Conservation (phyloP, 2,329 filamentous ascomycete species). For the Penicillium brevicompactum region DNA sequence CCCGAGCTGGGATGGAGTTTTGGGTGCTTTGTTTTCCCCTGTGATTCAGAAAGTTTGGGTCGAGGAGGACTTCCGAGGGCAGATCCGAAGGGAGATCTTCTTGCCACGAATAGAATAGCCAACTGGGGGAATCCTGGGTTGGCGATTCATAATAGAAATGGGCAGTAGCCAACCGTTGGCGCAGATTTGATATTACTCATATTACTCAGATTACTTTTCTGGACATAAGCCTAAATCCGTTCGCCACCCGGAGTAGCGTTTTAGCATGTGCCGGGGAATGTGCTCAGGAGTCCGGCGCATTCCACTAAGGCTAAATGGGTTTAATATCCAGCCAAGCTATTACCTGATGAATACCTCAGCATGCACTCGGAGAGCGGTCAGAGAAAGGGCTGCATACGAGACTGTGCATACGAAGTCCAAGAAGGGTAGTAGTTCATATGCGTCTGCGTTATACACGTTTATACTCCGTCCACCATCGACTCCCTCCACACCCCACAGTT, state of each 20-base stretch:
- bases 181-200: not conserved
- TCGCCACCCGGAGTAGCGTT: constrained; percentile 14
- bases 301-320: constrained; percentile 3
- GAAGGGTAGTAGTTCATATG: not conserved
- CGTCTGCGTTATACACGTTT: not conserved
- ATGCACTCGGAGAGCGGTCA: not conserved
- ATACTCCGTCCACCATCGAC: too few species aligned
- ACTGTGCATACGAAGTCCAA: not conserved
- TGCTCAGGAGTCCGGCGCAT: constrained; percentile 12
- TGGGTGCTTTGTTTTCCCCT: constrained; percentile 9
- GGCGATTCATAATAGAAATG: constrained; percentile 9
- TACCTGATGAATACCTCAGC: not conserved
- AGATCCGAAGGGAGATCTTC: not conserved
- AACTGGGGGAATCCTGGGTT: constrained; percentile 1
- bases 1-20: constrained; percentile 26
- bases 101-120: not conserved
- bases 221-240: not conserved
- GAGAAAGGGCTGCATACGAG: not conserved
- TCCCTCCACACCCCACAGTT: constrained; percentile 13
- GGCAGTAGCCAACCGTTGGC: constrained; percentile 1
- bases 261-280: constrained; percentile 18
- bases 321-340: not conserved
- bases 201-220: too few species aligned
- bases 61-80: constrained; percentile 4
- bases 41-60: not conserved